Conservation (phyloP, 768 basidiomycete genomes). For the Pleurotus ostreatus region DNA sequence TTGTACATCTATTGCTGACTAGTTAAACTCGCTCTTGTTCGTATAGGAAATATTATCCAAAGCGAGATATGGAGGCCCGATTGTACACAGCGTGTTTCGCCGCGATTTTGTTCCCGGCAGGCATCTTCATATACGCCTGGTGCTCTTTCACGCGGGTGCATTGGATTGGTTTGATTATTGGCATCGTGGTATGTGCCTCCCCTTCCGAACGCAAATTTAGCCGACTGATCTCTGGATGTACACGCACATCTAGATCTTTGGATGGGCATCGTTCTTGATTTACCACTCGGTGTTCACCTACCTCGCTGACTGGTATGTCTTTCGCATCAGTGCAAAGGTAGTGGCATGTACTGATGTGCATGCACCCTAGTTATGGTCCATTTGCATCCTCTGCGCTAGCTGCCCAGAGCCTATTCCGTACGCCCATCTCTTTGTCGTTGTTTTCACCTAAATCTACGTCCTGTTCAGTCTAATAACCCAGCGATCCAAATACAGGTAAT, state of each 20-base stretch:
- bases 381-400: constrained; percentile 64
- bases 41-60: constrained; percentile 20
- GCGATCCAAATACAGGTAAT: constrained; percentile 32
- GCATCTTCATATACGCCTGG: constrained; percentile 69
- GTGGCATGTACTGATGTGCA: neutral
- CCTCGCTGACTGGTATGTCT: constrained; percentile 53
- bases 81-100: constrained; percentile 48
- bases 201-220: too few relatives aligned
- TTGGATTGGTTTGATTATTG: constrained; percentile 55
- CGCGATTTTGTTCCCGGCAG: constrained; percentile 42
- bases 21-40: neutral
- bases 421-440: constrained; percentile 12
- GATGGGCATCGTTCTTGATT: constrained; percentile 40
- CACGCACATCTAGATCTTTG: neutral
- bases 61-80: constrained; percentile 44
- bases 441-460: too few relatives aligned
- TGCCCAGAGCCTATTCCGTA: constrained; percentile 54
- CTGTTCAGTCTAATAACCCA: too few relatives aligned
- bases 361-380: constrained; percentile 31
- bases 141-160: constrained; percentile 45
- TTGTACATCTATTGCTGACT: neutral
- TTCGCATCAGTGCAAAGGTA: neutral
- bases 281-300: constrained; percentile 54
- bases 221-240: too few relatives aligned
- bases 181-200: constrained; percentile 29